Percentiles rank a stretch among this genome's conserved stretches.
These are phyloP conservation scores for Uncinocarpus reesii DNA, from an alignment of 2,329 filamentous ascomycete genomes.

Conservation along the genomic window DNA sequence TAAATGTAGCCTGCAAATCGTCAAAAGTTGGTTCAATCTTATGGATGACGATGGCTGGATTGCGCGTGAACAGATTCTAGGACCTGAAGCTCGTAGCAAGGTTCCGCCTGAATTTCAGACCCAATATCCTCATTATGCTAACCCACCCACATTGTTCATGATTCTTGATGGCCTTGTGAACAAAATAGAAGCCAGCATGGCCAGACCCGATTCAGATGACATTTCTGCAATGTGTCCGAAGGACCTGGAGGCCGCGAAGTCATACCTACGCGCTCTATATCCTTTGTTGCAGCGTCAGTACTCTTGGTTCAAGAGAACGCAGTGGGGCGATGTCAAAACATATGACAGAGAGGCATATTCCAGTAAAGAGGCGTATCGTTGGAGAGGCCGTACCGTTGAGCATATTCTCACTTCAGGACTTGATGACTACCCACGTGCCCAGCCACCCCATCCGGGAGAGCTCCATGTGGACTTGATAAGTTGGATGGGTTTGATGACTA, in stretches of 20 bases:
- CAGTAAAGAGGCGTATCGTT: constrained; percentile 84
- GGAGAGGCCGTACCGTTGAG: constrained; percentile 76
- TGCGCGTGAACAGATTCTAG: constrained; percentile 87
- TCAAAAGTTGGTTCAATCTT: constrained; percentile 89
- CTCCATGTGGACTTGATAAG: constrained; percentile 88
- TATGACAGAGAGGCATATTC: constrained; percentile 87
- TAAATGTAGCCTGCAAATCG: constrained; percentile 54
- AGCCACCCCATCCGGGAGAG: constrained; percentile 90
- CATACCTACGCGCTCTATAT: constrained; percentile 68
- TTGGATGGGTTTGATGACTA: constrained; percentile 96
- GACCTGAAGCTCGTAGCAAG: constrained; percentile 83
- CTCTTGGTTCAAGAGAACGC: constrained; percentile 88
- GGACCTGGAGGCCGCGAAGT: constrained; percentile 55
- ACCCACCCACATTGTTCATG: constrained; percentile 89
- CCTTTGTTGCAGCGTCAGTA: constrained; percentile 82
- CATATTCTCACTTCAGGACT: constrained; percentile 89
- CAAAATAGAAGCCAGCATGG: constrained; percentile 50
- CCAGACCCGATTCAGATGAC: constrained; percentile 22
- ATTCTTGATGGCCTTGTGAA: constrained; percentile 75
- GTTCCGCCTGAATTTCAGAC: constrained; percentile 87
- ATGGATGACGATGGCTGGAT: constrained; percentile 99
- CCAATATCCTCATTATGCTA: constrained; percentile 95
- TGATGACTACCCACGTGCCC: constrained; percentile 89
- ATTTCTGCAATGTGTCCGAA: constrained; percentile 56
- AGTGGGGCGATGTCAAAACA: constrained; percentile 76